These are phyloP conservation scores for Magnolia changhungtana DNA, from an alignment of 164 flowering plant genomes.

Conservation along the genomic window DNA sequence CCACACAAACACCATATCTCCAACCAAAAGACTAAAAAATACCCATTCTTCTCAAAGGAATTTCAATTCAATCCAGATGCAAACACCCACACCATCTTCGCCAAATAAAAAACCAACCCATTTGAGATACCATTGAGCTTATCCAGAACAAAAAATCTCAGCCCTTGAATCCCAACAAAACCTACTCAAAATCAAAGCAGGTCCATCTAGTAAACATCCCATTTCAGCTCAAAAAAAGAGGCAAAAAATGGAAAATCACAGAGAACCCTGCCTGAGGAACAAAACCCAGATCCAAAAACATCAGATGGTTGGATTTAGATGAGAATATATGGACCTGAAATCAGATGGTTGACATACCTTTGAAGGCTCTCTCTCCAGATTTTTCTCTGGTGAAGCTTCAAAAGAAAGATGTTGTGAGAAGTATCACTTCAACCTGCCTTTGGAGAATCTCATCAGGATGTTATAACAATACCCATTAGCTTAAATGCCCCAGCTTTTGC, in stretches of 20 bases:
- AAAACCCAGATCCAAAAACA: slow-evolving; percentile 1
- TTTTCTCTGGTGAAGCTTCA: neutral
- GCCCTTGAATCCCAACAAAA: neutral
- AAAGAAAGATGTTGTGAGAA: neutral
- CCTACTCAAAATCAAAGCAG: neutral
- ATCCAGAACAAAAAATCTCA: neutral
- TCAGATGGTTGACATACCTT: slow-evolving; percentile 13
- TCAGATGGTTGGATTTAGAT: neutral
- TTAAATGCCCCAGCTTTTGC: neutral
- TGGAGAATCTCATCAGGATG: neutral
- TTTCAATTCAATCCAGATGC: neutral
- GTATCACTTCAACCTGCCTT: neutral
- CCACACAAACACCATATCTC: neutral
- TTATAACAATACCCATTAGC: neutral
- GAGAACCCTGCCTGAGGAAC: slow-evolving; percentile 2
- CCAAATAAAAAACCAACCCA: slow-evolving; percentile 2
- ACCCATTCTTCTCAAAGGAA: neutral
- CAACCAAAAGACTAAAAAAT: neutral
- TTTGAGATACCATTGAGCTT: slow-evolving; percentile 1
- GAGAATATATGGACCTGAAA: neutral
- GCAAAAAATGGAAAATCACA: neutral
- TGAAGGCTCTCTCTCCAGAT: neutral
- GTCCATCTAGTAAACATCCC: neutral
- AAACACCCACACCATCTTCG: neutral
- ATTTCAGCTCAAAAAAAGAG: neutral